A percentile compares a stretch with the other conserved stretches of the same genome.
Conservation (phyloP, 129 eudicot genomes). For the Cynara cardunculus region DNA sequence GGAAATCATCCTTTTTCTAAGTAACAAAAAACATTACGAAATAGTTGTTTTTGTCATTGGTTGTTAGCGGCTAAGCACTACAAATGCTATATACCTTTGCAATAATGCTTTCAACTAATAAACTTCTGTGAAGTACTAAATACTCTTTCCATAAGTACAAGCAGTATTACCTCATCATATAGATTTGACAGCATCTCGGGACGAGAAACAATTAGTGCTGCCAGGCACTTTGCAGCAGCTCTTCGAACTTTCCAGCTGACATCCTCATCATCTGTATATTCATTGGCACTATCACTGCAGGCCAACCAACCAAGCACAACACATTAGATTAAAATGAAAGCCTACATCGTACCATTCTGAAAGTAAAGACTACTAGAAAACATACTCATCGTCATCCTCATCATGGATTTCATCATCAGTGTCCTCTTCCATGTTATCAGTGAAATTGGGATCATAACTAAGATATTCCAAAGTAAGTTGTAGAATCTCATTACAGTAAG, state of each 20-base stretch:
- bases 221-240: conserved; percentile 93
- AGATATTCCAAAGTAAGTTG: conserved; percentile 84
- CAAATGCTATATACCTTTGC: neutral
- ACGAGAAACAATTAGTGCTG: conserved; percentile 88
- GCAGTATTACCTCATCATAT: conserved; percentile 65
- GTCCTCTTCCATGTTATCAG: conserved; percentile 99
- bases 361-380: conserved; percentile 2
- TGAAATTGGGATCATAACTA: conserved; percentile 97
- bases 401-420: conserved; percentile 75
- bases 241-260: conserved; percentile 96
- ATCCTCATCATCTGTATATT: conserved; percentile 97
- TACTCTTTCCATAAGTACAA: neutral
- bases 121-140: neutral
- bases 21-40: neutral
- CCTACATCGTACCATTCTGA: neutral
- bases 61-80: neutral
- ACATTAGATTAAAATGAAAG: conserved; percentile 15
- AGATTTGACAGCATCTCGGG: conserved; percentile 88
- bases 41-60: neutral
- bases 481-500: conserved; percentile 77
- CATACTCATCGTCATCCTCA: conserved; percentile 98
- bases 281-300: conserved; percentile 91
- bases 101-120: neutral
- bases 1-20: neutral
- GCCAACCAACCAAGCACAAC: conserved; percentile 21